Evolutionary conservation across 2,329 filamentous ascomycete genomes (phyloP), one percentile per base, ranked within the genome.

Genomic region (Clonostachys rhizophaga): DNA sequence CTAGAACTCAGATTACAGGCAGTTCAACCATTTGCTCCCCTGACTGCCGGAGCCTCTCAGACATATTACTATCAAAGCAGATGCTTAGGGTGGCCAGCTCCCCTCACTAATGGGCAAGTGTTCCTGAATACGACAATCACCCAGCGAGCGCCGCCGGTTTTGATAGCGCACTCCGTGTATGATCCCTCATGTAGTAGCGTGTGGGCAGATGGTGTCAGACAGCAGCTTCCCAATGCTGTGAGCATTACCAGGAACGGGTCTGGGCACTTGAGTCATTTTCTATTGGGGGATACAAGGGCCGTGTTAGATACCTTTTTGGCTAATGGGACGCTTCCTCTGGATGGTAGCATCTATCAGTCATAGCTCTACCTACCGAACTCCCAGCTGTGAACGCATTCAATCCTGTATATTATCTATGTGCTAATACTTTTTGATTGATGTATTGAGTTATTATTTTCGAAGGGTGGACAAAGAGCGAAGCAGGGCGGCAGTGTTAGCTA

Each of bases 231-330:
- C 6, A 48, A 10, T 5, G 35, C 57, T 2, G 53, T 59, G 9
- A 57, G 51, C n/a, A 50, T 59, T 5, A 56, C 48, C 5, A 51
- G 55, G 34, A 54, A 58, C 33, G 57, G 55, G 3, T 17, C 49
- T 17, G 57, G 57, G 5, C 57, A 59, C 10, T 58, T 54, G 4
- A 58, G 51, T 33, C 51, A 57, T 9, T 50, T 46, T 6, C 34
- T 55, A 0, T 12, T 40, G 3, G 57, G 55, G 0, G 52, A 58
- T 7, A 58, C 57, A 3, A 54, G 53, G 5, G 48, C 51, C 34
- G 54, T 46, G 7, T 53, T 59, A n/a, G 50, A 58, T 16, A 13
- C 7, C 3, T 59, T 49, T 34, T 34, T 59, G 16, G 45, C 50
- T 12, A 57, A 42, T 6, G 57, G 57, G 2, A 49, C 47, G n/a